A percentile compares a stretch with the other conserved stretches of the same genome.
phyloP scores from a whole-genome alignment of 345 rosid genomes.

The Excoecaria agallocha region DNA sequence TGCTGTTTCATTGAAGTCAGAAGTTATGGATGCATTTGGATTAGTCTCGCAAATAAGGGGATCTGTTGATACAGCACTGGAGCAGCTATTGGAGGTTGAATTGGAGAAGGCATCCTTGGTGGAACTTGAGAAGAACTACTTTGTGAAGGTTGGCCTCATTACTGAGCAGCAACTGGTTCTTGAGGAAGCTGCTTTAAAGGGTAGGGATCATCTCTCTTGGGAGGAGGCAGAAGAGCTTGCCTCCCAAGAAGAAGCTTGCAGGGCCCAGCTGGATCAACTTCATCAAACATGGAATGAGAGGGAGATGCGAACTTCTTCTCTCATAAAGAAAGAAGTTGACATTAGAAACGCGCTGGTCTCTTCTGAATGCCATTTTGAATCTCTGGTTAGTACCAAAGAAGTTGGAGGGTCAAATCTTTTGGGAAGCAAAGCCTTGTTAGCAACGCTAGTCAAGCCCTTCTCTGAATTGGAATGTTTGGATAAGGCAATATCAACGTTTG shows the following conservation, averaged over 20 bases:
- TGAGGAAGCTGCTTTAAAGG: constrained; percentile 76
- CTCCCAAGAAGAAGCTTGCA: constrained; percentile 94
- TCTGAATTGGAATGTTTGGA: constrained; percentile 62
- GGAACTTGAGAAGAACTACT: constrained; percentile 80
- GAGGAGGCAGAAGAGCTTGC: constrained; percentile 97
- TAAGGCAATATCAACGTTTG: constrained; percentile 43
- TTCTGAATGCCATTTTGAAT: constrained; percentile 58
- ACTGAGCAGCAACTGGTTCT: constrained; percentile 82
- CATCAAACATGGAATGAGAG: constrained; percentile 82
- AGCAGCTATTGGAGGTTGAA: constrained; percentile 74
- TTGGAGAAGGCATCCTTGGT: constrained; percentile 66
- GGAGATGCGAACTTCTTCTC: constrained; percentile 59
- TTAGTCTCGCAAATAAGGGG: constrained; percentile 73
- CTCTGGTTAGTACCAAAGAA: constrained; percentile 51
- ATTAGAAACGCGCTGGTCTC: constrained; percentile 51
- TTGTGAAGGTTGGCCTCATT: constrained; percentile 74
- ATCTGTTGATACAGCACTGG: constrained; percentile 67
- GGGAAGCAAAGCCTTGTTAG: constrained; percentile 57
- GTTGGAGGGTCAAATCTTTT: constrained; percentile 41
- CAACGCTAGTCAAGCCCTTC: constrained; percentile 58
- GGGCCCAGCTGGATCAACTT: constrained; percentile 77
- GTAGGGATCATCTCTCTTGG: constrained; percentile 92
- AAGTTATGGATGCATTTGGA: constrained; percentile 80
- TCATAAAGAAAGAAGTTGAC: constrained; percentile 60
- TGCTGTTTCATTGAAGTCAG: constrained; percentile 64